A percentile compares a stretch with the other conserved stretches of the same genome.
phyloP scores from a whole-genome alignment of 2,329 filamentous ascomycete species.

The Macrophomina phaseolina region DNA sequence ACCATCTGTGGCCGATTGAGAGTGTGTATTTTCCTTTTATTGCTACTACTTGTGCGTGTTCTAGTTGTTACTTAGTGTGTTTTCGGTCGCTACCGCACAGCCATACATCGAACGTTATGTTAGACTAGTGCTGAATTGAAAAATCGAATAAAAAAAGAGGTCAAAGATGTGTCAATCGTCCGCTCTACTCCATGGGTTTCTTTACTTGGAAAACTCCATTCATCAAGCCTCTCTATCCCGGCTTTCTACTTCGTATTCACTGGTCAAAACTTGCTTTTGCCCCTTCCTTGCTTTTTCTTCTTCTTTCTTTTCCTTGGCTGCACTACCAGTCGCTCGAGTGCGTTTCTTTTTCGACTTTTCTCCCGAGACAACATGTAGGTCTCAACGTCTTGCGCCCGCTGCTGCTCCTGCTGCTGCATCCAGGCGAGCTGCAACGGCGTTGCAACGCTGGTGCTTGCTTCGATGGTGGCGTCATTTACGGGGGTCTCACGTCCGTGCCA shows the following conservation, averaged over 20 bases:
- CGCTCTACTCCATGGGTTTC: not conserved
- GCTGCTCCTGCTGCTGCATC: not conserved
- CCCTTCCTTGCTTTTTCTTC: not conserved
- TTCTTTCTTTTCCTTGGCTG: too few relatives aligned
- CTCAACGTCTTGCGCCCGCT: not conserved
- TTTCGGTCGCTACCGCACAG: conserved; percentile 21
- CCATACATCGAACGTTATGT: conserved; percentile 20
- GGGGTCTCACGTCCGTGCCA: not conserved
- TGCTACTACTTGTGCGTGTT: conserved; percentile 17
- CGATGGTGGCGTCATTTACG: not conserved
- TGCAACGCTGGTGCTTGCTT: not conserved
- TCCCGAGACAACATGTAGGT: conserved; percentile 6
- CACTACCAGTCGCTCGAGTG: not conserved
- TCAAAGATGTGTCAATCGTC: not conserved
- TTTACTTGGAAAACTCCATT: not conserved
- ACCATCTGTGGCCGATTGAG: conserved; percentile 10
- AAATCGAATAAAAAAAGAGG: conserved; percentile 4
- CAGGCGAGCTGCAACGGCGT: not conserved
- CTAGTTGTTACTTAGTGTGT: conserved; percentile 22
- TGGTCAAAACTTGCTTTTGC: not conserved
- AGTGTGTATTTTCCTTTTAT: conserved; percentile 13
- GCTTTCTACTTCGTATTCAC: not conserved
- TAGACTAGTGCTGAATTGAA: conserved; percentile 26
- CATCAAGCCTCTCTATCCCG: not conserved
- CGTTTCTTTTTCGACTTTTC: conserved; percentile 7